Evolutionary conservation across 2,329 filamentous ascomycete species (phyloP).

Genomic region (Zasmidium cellare): DNA sequence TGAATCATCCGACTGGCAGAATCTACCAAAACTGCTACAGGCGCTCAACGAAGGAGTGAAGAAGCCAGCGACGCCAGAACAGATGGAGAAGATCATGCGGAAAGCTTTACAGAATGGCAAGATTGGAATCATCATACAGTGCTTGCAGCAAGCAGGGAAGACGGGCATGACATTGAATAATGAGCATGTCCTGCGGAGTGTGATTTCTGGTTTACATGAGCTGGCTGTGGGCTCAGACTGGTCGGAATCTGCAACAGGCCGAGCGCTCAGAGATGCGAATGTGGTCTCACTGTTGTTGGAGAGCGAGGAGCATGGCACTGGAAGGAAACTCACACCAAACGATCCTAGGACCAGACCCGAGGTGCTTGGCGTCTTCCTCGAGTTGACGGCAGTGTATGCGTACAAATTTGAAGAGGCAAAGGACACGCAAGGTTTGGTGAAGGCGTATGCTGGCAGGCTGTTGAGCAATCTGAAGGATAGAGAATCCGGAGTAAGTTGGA

Average conservation of each 20-base stretch:
- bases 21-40: constrained; percentile 34
- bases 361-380: constrained; percentile 44
- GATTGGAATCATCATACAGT: constrained; percentile 33
- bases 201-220: constrained; percentile 39
- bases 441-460: constrained; percentile 41
- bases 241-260: constrained; percentile 38
- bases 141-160: constrained; percentile 31
- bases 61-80: constrained; percentile 15
- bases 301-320: constrained; percentile 39
- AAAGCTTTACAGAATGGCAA: constrained; percentile 31
- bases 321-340: constrained; percentile 17
- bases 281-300: constrained; percentile 45
- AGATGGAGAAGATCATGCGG: constrained; percentile 36
- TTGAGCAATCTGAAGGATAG: constrained; percentile 31
- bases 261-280: constrained; percentile 40
- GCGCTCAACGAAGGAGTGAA: constrained; percentile 31
- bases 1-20: constrained; percentile 35
- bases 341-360: constrained; percentile 38
- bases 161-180: constrained; percentile 38
- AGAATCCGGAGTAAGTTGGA: constrained; percentile 10
- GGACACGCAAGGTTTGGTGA: constrained; percentile 41
- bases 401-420: constrained; percentile 34
- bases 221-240: constrained; percentile 37
- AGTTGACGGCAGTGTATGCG: constrained; percentile 44
- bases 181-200: constrained; percentile 31